Base-by-base conservation (phyloP, 164 flowering plant genomes). In the Warburgia ugandensis region DNA sequence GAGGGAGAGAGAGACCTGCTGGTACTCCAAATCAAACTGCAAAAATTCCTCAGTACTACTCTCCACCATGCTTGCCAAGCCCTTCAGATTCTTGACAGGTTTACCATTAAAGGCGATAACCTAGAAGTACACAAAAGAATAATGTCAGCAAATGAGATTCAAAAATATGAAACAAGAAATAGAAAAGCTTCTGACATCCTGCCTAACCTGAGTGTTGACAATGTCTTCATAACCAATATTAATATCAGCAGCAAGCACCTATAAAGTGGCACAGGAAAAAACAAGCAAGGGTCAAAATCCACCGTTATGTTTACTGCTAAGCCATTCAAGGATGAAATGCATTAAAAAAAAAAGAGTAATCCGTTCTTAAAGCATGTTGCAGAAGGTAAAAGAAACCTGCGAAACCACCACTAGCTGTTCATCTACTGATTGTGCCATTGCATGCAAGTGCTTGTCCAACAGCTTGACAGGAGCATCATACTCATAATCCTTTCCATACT, bases 371-470 rank as follows among this genome's bases (percentile, higher is more conserved):
- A n/a, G n/a, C n/a, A n/a, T n/a, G n/a, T n/a, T n/a, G n/a, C n/a
- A n/a, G 25, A 23, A 17, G 29, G 16, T 31, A 29, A 16, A 53
- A 20, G 5, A 5, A 44, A 89, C 97, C 97, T 89, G 95, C 48
- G 97, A 89, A 48, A 89, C 75, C 41, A 85, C 95, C 35, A 89
- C 90, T 64, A 89, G 81, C 67, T 89, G 94, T 50, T 86, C 97
- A 50, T 81, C 87, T 54, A 56, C 68, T 29, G 90, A 75, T 54
- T 81, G 79, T 54, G 90, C 78, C 87, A 89, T 71, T 52, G 78
- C 62, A 60, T 89, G 81, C 68, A 81, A 53, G 43, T 70, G 84
- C 63, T 89, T 89, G 58, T 81, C 88, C 76, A 89, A 64, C 42
- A 89, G 83, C 71, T 86, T 89, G 47, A 89, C 97, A 12, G 97